Base-by-base conservation (phyloP, 2,329 filamentous ascomycete species). In the Xylaria sp. region DNA sequence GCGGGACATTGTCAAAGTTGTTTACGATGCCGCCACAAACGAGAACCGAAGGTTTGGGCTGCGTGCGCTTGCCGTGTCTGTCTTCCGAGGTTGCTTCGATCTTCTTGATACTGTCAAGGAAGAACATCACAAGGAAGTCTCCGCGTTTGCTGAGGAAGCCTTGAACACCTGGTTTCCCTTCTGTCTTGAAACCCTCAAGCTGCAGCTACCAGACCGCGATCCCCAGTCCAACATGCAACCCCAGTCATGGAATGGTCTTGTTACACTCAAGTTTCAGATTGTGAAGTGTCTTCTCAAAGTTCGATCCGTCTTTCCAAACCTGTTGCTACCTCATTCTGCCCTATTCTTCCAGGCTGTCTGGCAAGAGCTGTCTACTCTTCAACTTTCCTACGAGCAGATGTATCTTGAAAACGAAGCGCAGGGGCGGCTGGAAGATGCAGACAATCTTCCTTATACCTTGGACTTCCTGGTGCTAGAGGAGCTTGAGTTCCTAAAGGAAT, bases 91-190 rank as follows among this genome's bases (percentile, higher is more conserved):
- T 49, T 97, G 92, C 77, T 96, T 99, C 75, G 93, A 98, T 74
- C 91, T 95, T 58, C 86, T 99, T 79, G 93, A 98, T 78, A 96
- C 97, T 86, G 91, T 98, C 67, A 90, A 97, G 82, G 93, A 97
- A 68, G 92, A 96, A 69, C 91, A 98, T 77, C 91, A 91, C 71
- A 84, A 85, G 60, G 91, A 91, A 57, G 92, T 98, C 63, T 95
- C 92, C 76, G 84, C 83, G 1, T 99, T 99, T 75, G 93, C 94
- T 54, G 92, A 97, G 63, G 90, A 96, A 72, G 87, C 92, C 0
- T 83, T 98, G 49, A 84, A 83, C 68, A 85, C 86, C 52, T 99
- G 95, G 95, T 89, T 91, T 64, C 92, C 93, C 4, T 97, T 97
- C 80, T 95, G 98, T 80, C 83, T 92, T 68, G 84, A 86, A 38